Percentiles rank a stretch among this genome's conserved stretches.
phyloP scores from a whole-genome alignment of 306 rosid genomes.

The Ochetophila trinervis region DNA sequence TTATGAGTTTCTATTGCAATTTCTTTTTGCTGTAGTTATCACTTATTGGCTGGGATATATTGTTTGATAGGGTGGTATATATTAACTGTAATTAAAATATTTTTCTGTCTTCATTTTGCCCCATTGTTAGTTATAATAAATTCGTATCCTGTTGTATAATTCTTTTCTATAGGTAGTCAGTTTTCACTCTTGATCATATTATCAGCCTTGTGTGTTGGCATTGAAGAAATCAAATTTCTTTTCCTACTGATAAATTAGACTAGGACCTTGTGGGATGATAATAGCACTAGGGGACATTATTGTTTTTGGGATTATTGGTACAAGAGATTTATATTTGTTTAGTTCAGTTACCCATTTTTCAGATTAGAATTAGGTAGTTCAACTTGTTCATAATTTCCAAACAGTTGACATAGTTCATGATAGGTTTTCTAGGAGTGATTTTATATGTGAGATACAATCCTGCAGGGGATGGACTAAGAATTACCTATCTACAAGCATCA shows the following conservation, averaged over 20 bases:
- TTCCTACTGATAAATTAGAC: too few relatives aligned
- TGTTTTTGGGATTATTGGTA: background rate
- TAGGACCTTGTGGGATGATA: too few relatives aligned
- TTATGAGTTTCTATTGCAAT: conserved; percentile 6
- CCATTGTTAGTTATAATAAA: background rate
- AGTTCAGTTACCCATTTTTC: background rate
- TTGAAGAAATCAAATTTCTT: too few relatives aligned
- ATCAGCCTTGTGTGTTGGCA: too few relatives aligned
- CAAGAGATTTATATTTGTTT: background rate
- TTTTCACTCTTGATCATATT: too few relatives aligned
- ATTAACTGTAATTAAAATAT: too few relatives aligned
- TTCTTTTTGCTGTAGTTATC: conserved; percentile 17
- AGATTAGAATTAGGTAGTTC: background rate
- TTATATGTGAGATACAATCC: too few relatives aligned
- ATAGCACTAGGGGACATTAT: background rate
- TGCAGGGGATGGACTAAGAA: too few relatives aligned
- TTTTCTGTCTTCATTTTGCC: too few relatives aligned
- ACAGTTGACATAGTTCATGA: too few relatives aligned
- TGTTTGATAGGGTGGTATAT: background rate
- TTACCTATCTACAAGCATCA: too few relatives aligned
- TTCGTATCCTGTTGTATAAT: background rate
- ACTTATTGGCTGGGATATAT: conserved; percentile 2
- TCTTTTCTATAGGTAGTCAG: background rate
- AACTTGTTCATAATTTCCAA: background rate
- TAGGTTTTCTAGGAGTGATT: too few relatives aligned